Evolutionary conservation across 2,329 filamentous ascomycete species (phyloP).

Genomic region (Dactylellina haptotyla): DNA sequence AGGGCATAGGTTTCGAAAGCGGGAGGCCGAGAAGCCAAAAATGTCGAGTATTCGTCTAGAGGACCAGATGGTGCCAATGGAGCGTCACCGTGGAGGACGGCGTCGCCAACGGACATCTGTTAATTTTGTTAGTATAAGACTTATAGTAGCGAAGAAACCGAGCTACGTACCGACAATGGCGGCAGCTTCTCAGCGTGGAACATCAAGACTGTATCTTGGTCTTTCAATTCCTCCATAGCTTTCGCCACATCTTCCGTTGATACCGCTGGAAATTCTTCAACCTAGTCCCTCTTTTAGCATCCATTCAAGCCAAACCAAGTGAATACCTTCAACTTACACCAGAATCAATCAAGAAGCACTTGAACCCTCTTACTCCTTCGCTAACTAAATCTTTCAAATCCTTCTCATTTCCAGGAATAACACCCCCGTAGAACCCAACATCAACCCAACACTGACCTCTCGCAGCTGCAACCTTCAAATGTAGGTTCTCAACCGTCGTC

Average conservation of each 20-base stretch:
- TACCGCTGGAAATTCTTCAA: conserved; percentile 96
- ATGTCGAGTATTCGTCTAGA: conserved; percentile 83
- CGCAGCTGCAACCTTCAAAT: conserved; percentile 86
- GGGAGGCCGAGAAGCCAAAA: conserved; percentile 88
- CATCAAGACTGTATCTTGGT: conserved; percentile 84
- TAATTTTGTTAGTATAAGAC: not conserved
- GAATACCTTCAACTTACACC: conserved; percentile 72
- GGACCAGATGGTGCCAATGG: conserved; percentile 77
- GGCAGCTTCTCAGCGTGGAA: conserved; percentile 99
- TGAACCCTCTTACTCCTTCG: conserved; percentile 91
- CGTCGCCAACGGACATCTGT: conserved; percentile 77
- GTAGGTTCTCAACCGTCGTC: conserved; percentile 82
- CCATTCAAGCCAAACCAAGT: conserved; percentile 43
- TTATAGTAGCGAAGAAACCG: not conserved
- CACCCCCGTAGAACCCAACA: conserved; percentile 96
- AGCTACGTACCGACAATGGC: conserved; percentile 70
- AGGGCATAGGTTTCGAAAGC: conserved; percentile 92
- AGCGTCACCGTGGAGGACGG: conserved; percentile 74
- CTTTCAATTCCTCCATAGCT: conserved; percentile 80
- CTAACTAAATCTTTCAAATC: conserved; percentile 83
- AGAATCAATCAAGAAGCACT: conserved; percentile 96
- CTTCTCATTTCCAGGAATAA: conserved; percentile 86
- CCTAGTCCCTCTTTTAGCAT: conserved; percentile 65
- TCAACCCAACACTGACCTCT: conserved; percentile 95
- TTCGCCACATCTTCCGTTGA: conserved; percentile 78